phyloP scores from a whole-genome alignment of 2,329 filamentous ascomycete genomes.

The Fusarium armeniacum region DNA sequence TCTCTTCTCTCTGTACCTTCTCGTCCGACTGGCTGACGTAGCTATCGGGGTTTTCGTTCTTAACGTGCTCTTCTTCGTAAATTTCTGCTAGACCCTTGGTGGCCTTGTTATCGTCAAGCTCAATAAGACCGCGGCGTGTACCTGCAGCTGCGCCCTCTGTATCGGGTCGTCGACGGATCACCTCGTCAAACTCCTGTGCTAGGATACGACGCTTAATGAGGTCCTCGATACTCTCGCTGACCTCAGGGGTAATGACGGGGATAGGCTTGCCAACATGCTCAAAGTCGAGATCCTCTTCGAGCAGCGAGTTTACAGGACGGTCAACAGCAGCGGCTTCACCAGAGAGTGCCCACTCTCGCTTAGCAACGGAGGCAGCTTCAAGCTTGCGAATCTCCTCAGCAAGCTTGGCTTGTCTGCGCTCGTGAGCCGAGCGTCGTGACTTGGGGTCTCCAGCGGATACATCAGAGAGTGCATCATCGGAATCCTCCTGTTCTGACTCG shows the following conservation, averaged over 20 bases:
- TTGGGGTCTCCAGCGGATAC: slow-evolving; percentile 77
- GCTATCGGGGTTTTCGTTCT: slow-evolving; percentile 79
- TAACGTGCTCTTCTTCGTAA: slow-evolving; percentile 93
- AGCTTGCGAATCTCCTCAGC: slow-evolving; percentile 91
- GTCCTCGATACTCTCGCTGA: slow-evolving; percentile 91
- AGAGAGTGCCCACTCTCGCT: slow-evolving; percentile 89
- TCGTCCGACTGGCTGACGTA: slow-evolving; percentile 87
- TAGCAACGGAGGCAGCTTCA: slow-evolving; percentile 89
- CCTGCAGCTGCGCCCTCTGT: slow-evolving; percentile 72
- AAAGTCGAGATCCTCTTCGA: slow-evolving; percentile 96
- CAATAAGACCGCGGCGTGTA: slow-evolving; percentile 78
- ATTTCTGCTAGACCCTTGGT: slow-evolving; percentile 89
- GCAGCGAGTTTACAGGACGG: slow-evolving; percentile 88
- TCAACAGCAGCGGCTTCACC: slow-evolving; percentile 89
- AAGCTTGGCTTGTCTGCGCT: slow-evolving; percentile 87
- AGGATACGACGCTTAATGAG: slow-evolving; percentile 95
- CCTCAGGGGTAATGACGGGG: slow-evolving; percentile 90
- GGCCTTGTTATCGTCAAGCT: slow-evolving; percentile 89
- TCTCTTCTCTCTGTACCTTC: slow-evolving; percentile 84
- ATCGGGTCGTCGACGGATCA: slow-evolving; percentile 84
- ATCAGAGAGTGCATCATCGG: slow-evolving; percentile 74
- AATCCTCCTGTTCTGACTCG: slow-evolving; percentile 73
- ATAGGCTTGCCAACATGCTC: slow-evolving; percentile 95
- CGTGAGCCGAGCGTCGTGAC: slow-evolving; percentile 85
- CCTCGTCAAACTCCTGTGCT: slow-evolving; percentile 91